Base-by-base conservation (phyloP, 257 asterid species). In the Penstemon newberryi region DNA sequence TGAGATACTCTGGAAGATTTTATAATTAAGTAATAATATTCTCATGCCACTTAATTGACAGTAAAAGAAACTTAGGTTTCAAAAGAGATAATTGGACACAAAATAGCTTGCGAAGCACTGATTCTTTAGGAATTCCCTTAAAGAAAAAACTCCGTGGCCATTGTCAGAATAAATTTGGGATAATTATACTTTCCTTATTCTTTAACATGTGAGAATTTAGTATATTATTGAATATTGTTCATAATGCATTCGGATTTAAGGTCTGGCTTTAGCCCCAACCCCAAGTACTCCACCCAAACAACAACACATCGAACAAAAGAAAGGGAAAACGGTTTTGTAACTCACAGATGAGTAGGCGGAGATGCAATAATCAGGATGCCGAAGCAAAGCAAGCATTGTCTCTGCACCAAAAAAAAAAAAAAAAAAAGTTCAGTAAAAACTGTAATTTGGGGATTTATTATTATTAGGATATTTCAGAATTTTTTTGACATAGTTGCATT, bases 291-390 rank as follows among this genome's bases (percentile, higher is more conserved):
- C 67, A 36, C 12, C 39, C 6, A 6, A 40, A 56, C 62, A 63
- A 50, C 51, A 45, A 8, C 45, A 56, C 46, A 55, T 47, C 45
- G 15, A 57, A 62, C n/a, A 49, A 43, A 59, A 49, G 41, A 60
- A 47, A 56, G 15, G 66, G 41, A 39, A 61, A 56, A 51, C 18
- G 7, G 49, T 38, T 19, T 41, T 40, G 54, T 43, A 55, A 83
- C 99, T 88, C 82, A 93, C 99, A 57, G 87, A 88, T 71, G 97
- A 88, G 80, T 88, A 85, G 64, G 87, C 92, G 10, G 96, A 93
- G 69, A 93, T 93, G 91, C 96, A 93, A 84, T 81, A 90, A 81
- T 87, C 95, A 62, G 97, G 99, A 87, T 93, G 95, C 55, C 99
- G 87, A 75, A 93, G 96, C 87, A 93, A 82, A 67, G 97, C 92